Evolutionary conservation across 164 flowering plant species (phyloP).

Genomic region (Cinnamomum micranthum): DNA sequence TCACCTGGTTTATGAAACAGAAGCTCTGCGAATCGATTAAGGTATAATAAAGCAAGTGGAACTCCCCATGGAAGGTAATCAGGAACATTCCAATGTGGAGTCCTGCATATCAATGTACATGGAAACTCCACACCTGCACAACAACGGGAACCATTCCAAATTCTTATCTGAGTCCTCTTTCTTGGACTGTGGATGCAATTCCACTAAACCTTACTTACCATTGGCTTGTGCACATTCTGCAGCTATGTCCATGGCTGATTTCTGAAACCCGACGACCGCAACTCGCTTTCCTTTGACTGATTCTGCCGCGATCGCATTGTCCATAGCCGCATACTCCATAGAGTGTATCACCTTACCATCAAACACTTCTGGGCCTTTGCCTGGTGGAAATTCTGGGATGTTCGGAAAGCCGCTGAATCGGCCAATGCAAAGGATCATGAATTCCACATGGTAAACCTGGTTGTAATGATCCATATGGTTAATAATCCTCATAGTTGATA

Average conservation of each 20-base stretch:
- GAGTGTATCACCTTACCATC: conserved; percentile 51
- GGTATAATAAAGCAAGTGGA: conserved; percentile 30
- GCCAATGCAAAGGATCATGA: conserved; percentile 51
- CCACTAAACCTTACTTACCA: conserved; percentile 19
- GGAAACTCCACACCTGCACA: conserved; percentile 51
- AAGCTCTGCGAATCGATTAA: conserved; percentile 59
- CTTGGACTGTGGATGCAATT: neutral
- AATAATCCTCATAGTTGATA: neutral
- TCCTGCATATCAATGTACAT: conserved; percentile 50
- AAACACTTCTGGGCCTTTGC: conserved; percentile 46
- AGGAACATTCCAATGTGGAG: conserved; percentile 49
- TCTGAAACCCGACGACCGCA: conserved; percentile 43
- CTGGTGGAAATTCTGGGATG: conserved; percentile 39
- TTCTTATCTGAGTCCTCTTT: neutral
- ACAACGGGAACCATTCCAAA: neutral
- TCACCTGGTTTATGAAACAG: conserved; percentile 66
- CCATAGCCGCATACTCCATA: conserved; percentile 60
- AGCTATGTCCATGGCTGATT: conserved; percentile 58
- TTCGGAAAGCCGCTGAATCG: conserved; percentile 48
- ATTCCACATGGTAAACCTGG: conserved; percentile 34
- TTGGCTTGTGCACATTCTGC: conserved; percentile 33
- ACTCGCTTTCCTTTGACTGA: conserved; percentile 36
- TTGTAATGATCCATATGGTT: neutral
- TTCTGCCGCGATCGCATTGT: conserved; percentile 27
- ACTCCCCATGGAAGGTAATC: conserved; percentile 52